Conservation (phyloP, 768 basidiomycete genomes). For the Calocybe gangraenosa region DNA sequence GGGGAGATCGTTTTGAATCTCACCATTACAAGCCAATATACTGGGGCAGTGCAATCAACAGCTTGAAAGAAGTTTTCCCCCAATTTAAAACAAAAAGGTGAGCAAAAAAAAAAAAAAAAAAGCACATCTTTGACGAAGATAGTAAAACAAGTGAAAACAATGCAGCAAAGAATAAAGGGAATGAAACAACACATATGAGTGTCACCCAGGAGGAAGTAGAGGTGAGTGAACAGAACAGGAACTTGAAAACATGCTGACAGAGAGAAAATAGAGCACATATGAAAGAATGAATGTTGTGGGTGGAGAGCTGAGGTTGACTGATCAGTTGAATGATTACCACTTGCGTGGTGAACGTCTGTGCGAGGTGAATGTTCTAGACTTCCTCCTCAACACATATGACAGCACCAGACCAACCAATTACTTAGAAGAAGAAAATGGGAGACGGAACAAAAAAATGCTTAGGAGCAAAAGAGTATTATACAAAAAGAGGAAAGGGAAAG, state of each 20-base stretch:
- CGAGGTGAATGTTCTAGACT: slow-evolving; percentile 11
- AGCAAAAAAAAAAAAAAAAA: no score
- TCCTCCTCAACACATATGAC: slow-evolving; percentile 20
- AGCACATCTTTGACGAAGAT: no score
- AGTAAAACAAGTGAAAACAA: no score
- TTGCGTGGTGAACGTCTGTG: slow-evolving; percentile 13
- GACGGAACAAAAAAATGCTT: slow-evolving; percentile 12
- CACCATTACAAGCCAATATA: slow-evolving; percentile 32
- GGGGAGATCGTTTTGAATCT: slow-evolving; percentile 32
- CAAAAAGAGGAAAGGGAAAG: slow-evolving; percentile 7
- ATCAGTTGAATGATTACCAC: slow-evolving; percentile 19
- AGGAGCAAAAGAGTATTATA: slow-evolving; percentile 18
- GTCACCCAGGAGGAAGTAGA: no score
- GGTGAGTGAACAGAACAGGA: no score
- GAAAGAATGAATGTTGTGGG: not conserved
- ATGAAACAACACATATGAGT: no score
- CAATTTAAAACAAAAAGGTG: no score
- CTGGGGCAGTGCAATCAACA: no score
- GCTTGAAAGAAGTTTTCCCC: no score
- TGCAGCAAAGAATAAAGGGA: no score
- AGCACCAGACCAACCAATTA: slow-evolving; percentile 15
- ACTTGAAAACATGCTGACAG: not conserved
- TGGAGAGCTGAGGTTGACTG: slow-evolving; percentile 8
- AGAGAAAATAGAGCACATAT: not conserved
- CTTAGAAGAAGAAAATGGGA: not conserved